Conservation (phyloP, 192 early-diverging fungal genomes). For the Coemansia sp. region DNA sequence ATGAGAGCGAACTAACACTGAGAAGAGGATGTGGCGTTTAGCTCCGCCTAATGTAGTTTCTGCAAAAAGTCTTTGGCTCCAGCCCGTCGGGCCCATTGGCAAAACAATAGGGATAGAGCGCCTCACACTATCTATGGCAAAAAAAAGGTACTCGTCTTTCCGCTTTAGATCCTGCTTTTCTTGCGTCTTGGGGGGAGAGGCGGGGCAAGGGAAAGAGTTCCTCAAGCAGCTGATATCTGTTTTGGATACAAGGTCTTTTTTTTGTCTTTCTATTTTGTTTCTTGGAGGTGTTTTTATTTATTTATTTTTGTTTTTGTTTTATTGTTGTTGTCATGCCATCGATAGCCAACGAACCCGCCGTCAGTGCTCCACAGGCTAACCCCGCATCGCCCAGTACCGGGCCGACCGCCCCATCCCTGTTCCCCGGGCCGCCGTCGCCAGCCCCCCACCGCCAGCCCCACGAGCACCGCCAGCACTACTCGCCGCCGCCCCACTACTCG, state of each 20-base stretch:
- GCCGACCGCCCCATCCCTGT: conserved; percentile 1
- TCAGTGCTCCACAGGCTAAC: background rate
- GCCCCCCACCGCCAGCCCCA: conserved; percentile 1
- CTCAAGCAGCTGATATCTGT: background rate
- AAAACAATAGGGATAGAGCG: background rate
- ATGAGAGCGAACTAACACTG: background rate
- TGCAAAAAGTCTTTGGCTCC: background rate
- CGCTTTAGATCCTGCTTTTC: background rate
- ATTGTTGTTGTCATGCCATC: conserved; percentile 19
- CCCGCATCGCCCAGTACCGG: background rate
- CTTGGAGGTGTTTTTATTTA: background rate
- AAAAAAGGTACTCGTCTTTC: background rate
- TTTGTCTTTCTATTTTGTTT: conserved; percentile 1
- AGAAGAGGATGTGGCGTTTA: background rate
- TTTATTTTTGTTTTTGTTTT: conserved; percentile 7
- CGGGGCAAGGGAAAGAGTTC: background rate
- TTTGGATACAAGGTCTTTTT: background rate
- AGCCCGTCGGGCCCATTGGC: background rate
- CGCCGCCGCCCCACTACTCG: conserved; percentile 3
- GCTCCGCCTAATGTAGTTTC: background rate
- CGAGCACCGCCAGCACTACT: background rate
- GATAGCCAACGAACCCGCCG: conserved; percentile 16
- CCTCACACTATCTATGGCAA: background rate
- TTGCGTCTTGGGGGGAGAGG: background rate
- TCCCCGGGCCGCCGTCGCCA: background rate